Evolutionary conservation across 1,284 basidiomycete genomes (phyloP).

Genomic region (Cryptococcus sp.): DNA sequence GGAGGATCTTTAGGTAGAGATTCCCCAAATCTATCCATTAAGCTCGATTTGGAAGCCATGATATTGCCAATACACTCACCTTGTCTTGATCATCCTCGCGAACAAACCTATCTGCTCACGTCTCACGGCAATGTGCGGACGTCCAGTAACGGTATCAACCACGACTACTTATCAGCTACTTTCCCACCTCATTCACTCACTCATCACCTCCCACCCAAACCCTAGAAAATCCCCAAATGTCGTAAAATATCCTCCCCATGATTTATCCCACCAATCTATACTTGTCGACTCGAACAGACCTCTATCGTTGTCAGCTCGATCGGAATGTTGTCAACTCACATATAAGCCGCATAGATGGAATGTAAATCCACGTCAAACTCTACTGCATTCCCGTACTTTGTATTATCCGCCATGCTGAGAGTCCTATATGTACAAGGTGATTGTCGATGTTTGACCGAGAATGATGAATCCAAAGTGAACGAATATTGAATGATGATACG

Average conservation of each 20-base stretch:
- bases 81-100: conserved; percentile 46
- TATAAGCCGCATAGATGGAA: conserved; percentile 77
- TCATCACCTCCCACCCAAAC: conserved; percentile 78
- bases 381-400: conserved; percentile 60
- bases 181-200: conserved; percentile 15
- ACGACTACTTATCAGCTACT: conserved; percentile 50
- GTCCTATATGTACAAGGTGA: too few relatives aligned
- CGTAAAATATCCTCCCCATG: conserved; percentile 74
- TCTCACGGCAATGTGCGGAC: conserved; percentile 72
- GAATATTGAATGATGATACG: too few relatives aligned
- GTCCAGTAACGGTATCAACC: conserved; percentile 66
- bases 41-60: background rate
- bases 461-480: too few relatives aligned
- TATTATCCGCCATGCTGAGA: conserved; percentile 27
- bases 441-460: too few relatives aligned
- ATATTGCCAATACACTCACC: conserved; percentile 19
- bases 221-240: conserved; percentile 75
- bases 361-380: conserved; percentile 82
- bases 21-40: conserved; percentile 35
- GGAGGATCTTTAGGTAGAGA: conserved; percentile 40
- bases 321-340: conserved; percentile 43
- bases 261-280: conserved; percentile 69
- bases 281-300: conserved; percentile 71
- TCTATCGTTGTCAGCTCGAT: conserved; percentile 14
- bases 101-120: conserved; percentile 57